phyloP scores from a whole-genome alignment of 768 basidiomycete genomes.

The Tricholoma bakamatsutake region DNA sequence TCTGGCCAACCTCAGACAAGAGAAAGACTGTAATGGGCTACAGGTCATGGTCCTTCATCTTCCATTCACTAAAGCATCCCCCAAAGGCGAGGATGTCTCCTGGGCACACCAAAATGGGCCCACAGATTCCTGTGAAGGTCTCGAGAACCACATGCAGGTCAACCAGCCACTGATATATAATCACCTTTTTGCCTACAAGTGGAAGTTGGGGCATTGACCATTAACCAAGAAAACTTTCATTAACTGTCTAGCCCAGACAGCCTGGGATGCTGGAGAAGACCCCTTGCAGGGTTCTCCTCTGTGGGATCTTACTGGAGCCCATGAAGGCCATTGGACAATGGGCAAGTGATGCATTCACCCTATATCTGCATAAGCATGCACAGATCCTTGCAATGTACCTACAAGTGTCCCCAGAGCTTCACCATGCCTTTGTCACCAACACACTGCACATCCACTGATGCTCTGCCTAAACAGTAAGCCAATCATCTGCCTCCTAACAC shows the following conservation, averaged over 20 bases:
- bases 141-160: constrained; percentile 7
- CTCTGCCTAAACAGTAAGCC: not conserved
- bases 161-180: constrained; percentile 5
- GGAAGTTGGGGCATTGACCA: constrained; percentile 1
- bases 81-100: constrained; percentile 11
- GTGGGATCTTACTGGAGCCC: constrained; percentile 10
- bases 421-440: not conserved
- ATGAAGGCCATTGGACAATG: constrained; percentile 12
- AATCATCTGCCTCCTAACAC: not conserved
- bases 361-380: constrained; percentile 8
- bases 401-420: constrained; percentile 3
- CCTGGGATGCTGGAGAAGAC: not conserved
- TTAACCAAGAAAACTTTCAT: constrained; percentile 21
- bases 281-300: constrained; percentile 16
- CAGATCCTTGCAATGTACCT: constrained; percentile 12
- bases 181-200: constrained; percentile 8
- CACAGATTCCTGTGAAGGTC: constrained; percentile 6
- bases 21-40: constrained; percentile 1
- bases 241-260: constrained; percentile 4
- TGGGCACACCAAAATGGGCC: constrained; percentile 10
- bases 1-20: constrained; percentile 1
- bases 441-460: not conserved
- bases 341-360: constrained; percentile 8
- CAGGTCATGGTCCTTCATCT: constrained; percentile 7
- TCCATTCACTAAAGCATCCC: constrained; percentile 11